phyloP scores from a whole-genome alignment of 2,329 filamentous ascomycete genomes.

The Aspergillus ruber region DNA sequence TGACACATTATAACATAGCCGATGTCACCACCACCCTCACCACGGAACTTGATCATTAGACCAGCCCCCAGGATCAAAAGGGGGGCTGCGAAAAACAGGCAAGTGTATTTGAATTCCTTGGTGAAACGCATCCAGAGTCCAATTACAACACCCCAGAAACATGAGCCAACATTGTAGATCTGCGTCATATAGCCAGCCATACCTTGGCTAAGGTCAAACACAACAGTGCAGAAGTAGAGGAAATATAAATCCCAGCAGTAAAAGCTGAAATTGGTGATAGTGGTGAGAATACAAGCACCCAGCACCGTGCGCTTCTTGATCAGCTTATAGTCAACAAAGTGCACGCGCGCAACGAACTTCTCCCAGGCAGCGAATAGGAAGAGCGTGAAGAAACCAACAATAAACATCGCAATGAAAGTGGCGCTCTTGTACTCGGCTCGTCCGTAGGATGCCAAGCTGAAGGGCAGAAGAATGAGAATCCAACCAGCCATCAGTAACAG shows the following conservation, averaged over 20 bases:
- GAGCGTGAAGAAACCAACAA: constrained; percentile 51
- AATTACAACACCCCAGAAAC: constrained; percentile 45
- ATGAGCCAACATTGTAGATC: constrained; percentile 51
- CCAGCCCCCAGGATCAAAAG: constrained; percentile 48
- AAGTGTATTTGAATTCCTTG: constrained; percentile 49
- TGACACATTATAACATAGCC: constrained; percentile 51
- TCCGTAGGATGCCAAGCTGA: constrained; percentile 47
- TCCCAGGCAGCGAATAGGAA: constrained; percentile 52
- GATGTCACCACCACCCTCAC: constrained; percentile 39
- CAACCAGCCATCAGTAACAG: constrained; percentile 56
- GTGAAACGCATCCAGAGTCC: constrained; percentile 46
- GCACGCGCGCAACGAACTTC: constrained; percentile 44
- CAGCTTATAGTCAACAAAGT: constrained; percentile 50
- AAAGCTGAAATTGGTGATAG: constrained; percentile 44
- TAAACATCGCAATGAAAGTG: constrained; percentile 45
- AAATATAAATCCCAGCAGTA: constrained; percentile 52
- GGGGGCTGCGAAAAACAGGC: constrained; percentile 47
- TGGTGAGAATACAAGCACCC: constrained; percentile 46
- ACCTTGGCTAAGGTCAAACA: constrained; percentile 41
- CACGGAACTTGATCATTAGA: constrained; percentile 52
- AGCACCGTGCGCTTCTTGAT: constrained; percentile 47
- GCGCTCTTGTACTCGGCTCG: constrained; percentile 38
- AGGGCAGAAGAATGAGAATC: constrained; percentile 60
- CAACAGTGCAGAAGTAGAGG: constrained; percentile 49
- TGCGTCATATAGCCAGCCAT: constrained; percentile 43